These are phyloP conservation scores for Beta macrorhiza DNA, from an alignment of 179 eudicot genomes.

Conservation along the genomic window DNA sequence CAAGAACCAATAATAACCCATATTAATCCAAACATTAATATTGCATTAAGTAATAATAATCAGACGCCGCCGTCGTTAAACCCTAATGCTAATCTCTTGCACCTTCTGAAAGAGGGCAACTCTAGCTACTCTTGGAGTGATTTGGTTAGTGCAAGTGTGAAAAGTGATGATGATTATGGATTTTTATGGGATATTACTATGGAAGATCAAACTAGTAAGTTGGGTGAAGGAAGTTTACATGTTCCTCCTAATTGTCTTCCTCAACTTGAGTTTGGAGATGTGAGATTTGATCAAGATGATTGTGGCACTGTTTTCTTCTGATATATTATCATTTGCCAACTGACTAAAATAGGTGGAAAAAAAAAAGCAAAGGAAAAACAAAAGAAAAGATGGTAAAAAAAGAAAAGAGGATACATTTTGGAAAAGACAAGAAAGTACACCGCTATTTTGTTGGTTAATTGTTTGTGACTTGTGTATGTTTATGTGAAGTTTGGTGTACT, in stretches of 20 bases:
- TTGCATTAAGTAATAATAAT: background rate
- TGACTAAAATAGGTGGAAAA: background rate
- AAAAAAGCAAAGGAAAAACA: background rate
- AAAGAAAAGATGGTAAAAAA: too few species aligned
- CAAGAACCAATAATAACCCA: constrained; percentile 5
- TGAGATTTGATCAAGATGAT: constrained; percentile 35
- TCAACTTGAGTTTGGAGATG: constrained; percentile 35
- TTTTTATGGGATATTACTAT: constrained; percentile 37
- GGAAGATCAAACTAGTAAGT: constrained; percentile 23
- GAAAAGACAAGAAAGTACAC: constrained; percentile 15
- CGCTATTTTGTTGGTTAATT: constrained; percentile 20
- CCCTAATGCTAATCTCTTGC: constrained; percentile 24
- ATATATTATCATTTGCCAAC: background rate
- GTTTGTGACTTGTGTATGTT: constrained; percentile 14
- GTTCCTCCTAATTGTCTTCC: constrained; percentile 16
- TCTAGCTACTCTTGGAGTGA: constrained; percentile 27
- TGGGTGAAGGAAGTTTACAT: constrained; percentile 18
- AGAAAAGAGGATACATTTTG: background rate
- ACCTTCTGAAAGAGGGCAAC: constrained; percentile 23
- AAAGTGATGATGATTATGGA: constrained; percentile 30
- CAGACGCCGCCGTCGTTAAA: constrained; percentile 10
- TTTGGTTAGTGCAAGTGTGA: constrained; percentile 10
- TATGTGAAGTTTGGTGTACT: constrained; percentile 25
- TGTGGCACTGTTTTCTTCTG: constrained; percentile 27
- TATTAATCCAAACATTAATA: constrained; percentile 4